Conservation (phyloP, 192 early-diverging fungal genomes). For the Backusella tuberculispora region DNA sequence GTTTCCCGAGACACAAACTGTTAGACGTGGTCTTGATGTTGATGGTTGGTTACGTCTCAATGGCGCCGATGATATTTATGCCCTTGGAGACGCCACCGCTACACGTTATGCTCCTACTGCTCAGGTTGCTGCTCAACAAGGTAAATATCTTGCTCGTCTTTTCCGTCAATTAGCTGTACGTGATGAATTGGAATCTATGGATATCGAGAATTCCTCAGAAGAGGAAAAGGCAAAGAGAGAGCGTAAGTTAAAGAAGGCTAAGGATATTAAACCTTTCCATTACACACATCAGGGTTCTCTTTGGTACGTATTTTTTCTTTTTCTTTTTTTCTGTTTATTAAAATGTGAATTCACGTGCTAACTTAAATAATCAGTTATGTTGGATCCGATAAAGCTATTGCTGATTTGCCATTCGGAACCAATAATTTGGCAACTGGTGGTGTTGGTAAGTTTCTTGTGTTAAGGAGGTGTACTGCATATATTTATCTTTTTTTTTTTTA, state of each 20-base stretch:
- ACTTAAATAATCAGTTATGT: slow-evolving; percentile 59
- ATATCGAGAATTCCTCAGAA: slow-evolving; percentile 5
- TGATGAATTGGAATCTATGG: slow-evolving; percentile 42
- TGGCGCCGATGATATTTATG: slow-evolving; percentile 66
- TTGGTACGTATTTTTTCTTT: slow-evolving; percentile 31
- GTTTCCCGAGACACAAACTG: slow-evolving; percentile 61
- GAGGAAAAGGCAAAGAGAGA: slow-evolving; percentile 35
- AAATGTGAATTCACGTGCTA: not conserved
- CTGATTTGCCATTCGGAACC: slow-evolving; percentile 80
- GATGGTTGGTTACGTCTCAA: slow-evolving; percentile 73
- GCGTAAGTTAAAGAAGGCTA: slow-evolving; percentile 38
- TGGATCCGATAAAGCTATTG: slow-evolving; percentile 91
- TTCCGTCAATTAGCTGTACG: slow-evolving; percentile 67
- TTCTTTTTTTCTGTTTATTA: not conserved
- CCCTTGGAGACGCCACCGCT: slow-evolving; percentile 76
- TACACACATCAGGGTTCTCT: slow-evolving; percentile 87
- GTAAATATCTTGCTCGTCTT: slow-evolving; percentile 77
- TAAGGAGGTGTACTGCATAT: not conserved
- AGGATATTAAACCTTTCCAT: slow-evolving; percentile 67
- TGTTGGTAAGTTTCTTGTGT: slow-evolving; percentile 32
- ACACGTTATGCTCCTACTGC: slow-evolving; percentile 81
- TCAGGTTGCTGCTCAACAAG: slow-evolving; percentile 89
- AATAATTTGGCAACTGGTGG: slow-evolving; percentile 66
- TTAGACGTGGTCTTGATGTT: slow-evolving; percentile 69
- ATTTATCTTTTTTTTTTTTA: not conserved